Evolutionary conservation across 2,329 filamentous ascomycete genomes (phyloP).

Genomic region (Incumbomyces delicatus): DNA sequence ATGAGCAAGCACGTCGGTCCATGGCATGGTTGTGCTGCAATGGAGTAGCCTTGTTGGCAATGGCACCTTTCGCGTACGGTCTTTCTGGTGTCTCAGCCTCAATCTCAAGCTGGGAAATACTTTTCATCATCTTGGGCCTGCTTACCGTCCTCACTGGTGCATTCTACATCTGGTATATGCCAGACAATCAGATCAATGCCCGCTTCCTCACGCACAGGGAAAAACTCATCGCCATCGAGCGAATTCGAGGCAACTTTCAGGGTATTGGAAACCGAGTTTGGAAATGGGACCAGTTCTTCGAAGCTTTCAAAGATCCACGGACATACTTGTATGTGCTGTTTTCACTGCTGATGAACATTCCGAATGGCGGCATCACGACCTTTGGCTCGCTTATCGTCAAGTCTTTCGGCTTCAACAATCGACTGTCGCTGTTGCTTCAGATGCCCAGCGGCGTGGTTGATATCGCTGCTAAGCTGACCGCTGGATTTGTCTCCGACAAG

Average conservation of each 20-base stretch:
- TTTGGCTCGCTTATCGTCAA: neutral
- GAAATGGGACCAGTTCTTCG: conserved; percentile 37
- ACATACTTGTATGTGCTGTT: conserved; percentile 49
- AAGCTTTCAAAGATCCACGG: conserved; percentile 44
- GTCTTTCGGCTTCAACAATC: neutral
- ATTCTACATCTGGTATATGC: conserved; percentile 34
- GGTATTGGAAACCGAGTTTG: conserved; percentile 45
- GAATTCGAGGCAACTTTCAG: conserved; percentile 42
- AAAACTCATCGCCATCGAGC: conserved; percentile 42
- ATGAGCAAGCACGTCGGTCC: conserved; percentile 46
- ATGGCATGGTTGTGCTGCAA: conserved; percentile 50
- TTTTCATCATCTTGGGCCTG: conserved; percentile 41
- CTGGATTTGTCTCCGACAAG: conserved; percentile 32
- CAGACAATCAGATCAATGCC: conserved; percentile 37
- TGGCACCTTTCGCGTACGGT: conserved; percentile 37
- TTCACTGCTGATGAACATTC: neutral
- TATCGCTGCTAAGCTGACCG: conserved; percentile 27
- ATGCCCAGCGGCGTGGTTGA: conserved; percentile 16
- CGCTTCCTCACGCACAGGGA: conserved; percentile 34
- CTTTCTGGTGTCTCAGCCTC: conserved; percentile 35
- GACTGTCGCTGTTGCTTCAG: neutral
- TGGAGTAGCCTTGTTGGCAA: conserved; percentile 51
- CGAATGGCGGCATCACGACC: neutral
- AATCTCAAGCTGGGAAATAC: conserved; percentile 53
- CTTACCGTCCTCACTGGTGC: conserved; percentile 23